Evolutionary conservation across 305 asterid species (phyloP).

Genomic region (Vinca major): DNA sequence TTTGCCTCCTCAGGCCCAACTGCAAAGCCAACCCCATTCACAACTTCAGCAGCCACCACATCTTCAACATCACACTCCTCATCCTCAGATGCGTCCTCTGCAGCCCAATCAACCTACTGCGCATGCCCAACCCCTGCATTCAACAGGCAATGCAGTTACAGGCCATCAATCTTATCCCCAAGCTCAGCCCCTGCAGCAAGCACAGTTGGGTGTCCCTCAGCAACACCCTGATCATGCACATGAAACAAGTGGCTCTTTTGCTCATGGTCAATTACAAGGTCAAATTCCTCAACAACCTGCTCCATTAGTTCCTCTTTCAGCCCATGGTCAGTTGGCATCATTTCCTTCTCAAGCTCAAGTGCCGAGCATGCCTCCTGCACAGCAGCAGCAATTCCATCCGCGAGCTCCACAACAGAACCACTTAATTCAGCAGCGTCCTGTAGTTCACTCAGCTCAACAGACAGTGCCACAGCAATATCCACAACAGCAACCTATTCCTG

Average conservation of each 20-base stretch:
- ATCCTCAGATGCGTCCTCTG: conserved; percentile 36
- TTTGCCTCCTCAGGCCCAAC: conserved; percentile 24
- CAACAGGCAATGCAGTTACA: conserved; percentile 40
- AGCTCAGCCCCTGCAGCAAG: conserved; percentile 46
- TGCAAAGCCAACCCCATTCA: conserved; percentile 37
- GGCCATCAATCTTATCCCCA: conserved; percentile 65
- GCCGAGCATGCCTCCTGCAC: conserved; percentile 27
- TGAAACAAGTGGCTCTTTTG: conserved; percentile 35
- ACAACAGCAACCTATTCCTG: conserved; percentile 46
- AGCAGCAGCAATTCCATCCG: conserved; percentile 50
- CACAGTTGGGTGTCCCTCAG: conserved; percentile 40
- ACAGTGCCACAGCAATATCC: conserved; percentile 41
- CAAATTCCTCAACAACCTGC: conserved; percentile 55
- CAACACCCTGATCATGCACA: conserved; percentile 38
- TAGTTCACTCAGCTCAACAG: conserved; percentile 46
- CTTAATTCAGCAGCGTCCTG: conserved; percentile 46
- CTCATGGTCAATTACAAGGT: conserved; percentile 41
- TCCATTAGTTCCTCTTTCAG: conserved; percentile 38
- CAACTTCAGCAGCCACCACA: conserved; percentile 44
- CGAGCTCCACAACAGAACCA: conserved; percentile 38
- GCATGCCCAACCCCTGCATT: conserved; percentile 37
- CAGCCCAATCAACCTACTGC: conserved; percentile 45
- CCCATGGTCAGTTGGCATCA: conserved; percentile 42
- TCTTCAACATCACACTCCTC: conserved; percentile 32
- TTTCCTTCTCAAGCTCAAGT: conserved; percentile 47